Conservation (phyloP, 1,284 basidiomycete species). For the Leccinum insolens region DNA sequence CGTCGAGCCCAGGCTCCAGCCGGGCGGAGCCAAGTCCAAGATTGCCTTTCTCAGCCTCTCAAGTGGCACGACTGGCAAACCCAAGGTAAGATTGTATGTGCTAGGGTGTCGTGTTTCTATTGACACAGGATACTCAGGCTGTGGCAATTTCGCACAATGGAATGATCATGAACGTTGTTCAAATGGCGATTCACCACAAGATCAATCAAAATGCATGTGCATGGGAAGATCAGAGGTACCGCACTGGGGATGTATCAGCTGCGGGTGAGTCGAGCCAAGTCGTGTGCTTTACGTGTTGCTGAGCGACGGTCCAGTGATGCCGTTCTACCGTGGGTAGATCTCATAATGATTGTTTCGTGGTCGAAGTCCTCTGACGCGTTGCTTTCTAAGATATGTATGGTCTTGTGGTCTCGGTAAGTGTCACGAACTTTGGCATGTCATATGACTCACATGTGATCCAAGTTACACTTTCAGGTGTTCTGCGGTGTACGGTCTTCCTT, state of each 20-base stretch:
- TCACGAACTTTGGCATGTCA: slow-evolving; percentile 3
- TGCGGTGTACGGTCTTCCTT: slow-evolving; percentile 40
- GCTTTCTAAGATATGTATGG: slow-evolving; percentile 67
- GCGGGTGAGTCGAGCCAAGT: slow-evolving; percentile 41
- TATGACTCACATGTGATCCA: slow-evolving; percentile 23
- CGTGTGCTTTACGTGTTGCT: slow-evolving; percentile 5
- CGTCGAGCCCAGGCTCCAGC: slow-evolving; percentile 35
- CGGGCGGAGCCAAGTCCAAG: slow-evolving; percentile 69
- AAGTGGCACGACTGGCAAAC: slow-evolving; percentile 65
- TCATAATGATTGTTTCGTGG: not conserved
- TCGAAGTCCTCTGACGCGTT: slow-evolving; percentile 17
- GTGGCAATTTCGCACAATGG: slow-evolving; percentile 66
- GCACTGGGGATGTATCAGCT: slow-evolving; percentile 57
- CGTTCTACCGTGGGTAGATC: slow-evolving; percentile 39
- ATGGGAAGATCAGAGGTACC: slow-evolving; percentile 45
- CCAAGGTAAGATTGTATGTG: slow-evolving; percentile 46
- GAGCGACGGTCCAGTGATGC: slow-evolving; percentile 28
- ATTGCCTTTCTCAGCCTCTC: slow-evolving; percentile 54
- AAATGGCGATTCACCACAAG: slow-evolving; percentile 51
- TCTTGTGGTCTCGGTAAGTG: slow-evolving; percentile 58
- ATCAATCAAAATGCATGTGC: slow-evolving; percentile 41
- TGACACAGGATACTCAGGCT: slow-evolving; percentile 40
- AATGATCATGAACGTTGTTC: slow-evolving; percentile 61
- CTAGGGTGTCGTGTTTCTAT: not conserved
- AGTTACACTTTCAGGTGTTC: slow-evolving; percentile 59